Conservation (phyloP, 176 grass and related monocot species). For the Saccharum spontaneum region DNA sequence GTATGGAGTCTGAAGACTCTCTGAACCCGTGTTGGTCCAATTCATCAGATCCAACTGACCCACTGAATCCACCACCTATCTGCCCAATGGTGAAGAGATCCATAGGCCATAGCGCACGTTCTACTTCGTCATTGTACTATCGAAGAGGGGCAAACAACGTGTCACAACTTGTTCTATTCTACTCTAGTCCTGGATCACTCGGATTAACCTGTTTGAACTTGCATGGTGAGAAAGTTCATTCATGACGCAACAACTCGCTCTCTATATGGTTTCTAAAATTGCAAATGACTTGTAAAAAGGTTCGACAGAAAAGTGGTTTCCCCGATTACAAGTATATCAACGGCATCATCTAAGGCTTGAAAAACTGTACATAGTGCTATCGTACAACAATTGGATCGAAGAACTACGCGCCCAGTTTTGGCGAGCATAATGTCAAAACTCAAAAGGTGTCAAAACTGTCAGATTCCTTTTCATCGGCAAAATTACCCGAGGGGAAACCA, state of each 20-base stretch:
- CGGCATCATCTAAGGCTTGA: neutral
- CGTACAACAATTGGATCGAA: constrained; percentile 25
- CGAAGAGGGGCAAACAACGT: neutral
- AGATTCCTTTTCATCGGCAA: constrained; percentile 20
- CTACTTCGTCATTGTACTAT: neutral
- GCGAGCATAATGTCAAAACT: neutral
- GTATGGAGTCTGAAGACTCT: neutral
- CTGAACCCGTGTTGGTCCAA: neutral
- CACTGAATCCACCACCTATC: neutral
- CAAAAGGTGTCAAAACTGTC: constrained; percentile 12
- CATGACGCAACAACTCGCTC: neutral
- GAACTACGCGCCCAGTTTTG: constrained; percentile 3
- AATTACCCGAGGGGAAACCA: constrained; percentile 1
- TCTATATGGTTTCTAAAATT: neutral
- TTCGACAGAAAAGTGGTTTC: neutral
- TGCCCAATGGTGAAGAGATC: neutral
- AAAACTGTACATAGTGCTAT: constrained; percentile 30
- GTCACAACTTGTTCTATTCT: too few relatives aligned
- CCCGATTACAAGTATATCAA: neutral
- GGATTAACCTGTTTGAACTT: neutral
- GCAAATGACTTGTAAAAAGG: neutral
- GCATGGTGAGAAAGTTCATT: neutral
- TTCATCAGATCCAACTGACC: neutral
- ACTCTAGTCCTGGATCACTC: neutral
- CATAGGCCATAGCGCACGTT: neutral